These are phyloP conservation scores for Pythium angustatum DNA, from an alignment of 352 stramenopile species.

Conservation along the genomic window DNA sequence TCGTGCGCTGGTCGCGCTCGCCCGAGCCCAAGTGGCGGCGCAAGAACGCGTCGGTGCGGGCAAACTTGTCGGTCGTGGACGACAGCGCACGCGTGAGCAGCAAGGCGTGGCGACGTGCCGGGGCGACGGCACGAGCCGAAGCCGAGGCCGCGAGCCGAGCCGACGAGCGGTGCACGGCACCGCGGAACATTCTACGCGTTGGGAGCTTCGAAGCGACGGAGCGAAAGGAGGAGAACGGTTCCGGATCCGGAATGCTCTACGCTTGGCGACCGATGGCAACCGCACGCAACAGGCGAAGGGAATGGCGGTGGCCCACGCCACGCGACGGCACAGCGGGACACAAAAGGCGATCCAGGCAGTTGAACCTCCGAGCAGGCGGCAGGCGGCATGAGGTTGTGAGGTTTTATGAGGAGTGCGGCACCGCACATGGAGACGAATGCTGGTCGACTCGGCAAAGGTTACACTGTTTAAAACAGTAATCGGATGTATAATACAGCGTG, in stretches of 20 bases:
- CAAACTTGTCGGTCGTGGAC: slow-evolving; percentile 35
- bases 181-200: slow-evolving; percentile 13
- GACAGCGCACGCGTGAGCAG: slow-evolving; percentile 7
- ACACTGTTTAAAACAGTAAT: too few species aligned
- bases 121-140: too few species aligned
- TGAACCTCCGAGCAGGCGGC: slow-evolving; percentile 5
- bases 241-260: not conserved
- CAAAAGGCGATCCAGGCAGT: not conserved
- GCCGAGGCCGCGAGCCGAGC: not conserved
- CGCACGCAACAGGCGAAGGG: not conserved
- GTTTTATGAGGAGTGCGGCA: slow-evolving; percentile 6
- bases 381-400: slow-evolving; percentile 16
- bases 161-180: slow-evolving; percentile 20
- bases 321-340: not conserved
- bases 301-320: not conserved
- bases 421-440: slow-evolving; percentile 18
- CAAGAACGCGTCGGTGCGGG: slow-evolving; percentile 63
- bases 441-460: too few species aligned
- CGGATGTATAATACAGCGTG: too few species aligned
- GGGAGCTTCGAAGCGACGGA: not conserved
- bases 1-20: slow-evolving; percentile 86
- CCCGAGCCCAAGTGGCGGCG: slow-evolving; percentile 89
- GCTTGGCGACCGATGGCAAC: too few species aligned
- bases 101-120: too few species aligned
- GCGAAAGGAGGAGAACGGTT: not conserved